These are phyloP conservation scores for Solanum gracilifrons DNA, from an alignment of 257 asterid species.

Conservation along the genomic window DNA sequence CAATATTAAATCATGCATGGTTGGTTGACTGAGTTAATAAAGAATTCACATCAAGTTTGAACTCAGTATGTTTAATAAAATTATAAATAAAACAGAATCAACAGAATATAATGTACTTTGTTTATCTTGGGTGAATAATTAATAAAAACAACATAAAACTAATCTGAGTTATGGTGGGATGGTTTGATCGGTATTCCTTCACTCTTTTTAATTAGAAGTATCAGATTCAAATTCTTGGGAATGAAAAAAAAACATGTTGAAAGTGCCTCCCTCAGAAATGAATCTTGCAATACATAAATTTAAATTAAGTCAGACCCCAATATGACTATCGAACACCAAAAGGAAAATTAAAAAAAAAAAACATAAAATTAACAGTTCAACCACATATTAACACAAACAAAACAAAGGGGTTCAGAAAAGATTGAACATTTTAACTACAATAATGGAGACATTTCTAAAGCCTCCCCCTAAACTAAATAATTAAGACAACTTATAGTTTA, in stretches of 20 bases:
- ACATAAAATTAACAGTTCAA: not conserved
- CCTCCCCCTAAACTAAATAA: no score
- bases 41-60: not conserved
- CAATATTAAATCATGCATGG: not conserved
- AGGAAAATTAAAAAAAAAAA: no score
- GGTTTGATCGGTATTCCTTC: no score
- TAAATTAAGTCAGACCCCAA: not conserved
- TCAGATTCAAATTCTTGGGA: no score
- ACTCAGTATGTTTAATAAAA: not conserved
- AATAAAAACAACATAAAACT: not conserved
- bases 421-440: not conserved
- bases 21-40: not conserved
- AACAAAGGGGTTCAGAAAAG: not conserved
- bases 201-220: not conserved
- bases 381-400: not conserved
- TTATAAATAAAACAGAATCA: not conserved
- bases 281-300: not conserved
- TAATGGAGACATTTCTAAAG: not conserved
- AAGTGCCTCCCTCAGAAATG: rapidly evolving
- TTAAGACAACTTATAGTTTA: no score
- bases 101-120: no score
- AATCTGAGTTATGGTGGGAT: rapidly evolving
- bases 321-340: rapidly evolving
- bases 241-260: rapidly evolving
- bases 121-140: not conserved